Percentiles rank a stretch among this genome's conserved stretches.
Conservation (phyloP, 805 yeast genomes). For the Yarrowia deformans region DNA sequence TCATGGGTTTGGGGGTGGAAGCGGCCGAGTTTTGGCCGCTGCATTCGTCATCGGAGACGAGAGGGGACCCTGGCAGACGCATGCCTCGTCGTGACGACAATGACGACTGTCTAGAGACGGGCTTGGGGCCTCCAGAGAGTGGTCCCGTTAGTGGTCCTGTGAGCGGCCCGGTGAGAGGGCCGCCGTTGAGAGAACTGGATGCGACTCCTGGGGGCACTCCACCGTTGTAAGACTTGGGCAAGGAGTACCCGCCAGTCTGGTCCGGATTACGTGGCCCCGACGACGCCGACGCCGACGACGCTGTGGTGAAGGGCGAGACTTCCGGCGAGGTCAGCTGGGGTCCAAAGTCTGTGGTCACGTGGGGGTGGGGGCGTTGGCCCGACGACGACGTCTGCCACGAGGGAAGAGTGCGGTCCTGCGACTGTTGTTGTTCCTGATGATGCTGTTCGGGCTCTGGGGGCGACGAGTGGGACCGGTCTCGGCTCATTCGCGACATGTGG, state of each 20-base stretch:
- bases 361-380: slow-evolving; percentile 44
- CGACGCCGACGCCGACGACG: slow-evolving; percentile 39
- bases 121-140: slow-evolving; percentile 40
- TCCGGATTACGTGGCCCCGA: slow-evolving; percentile 2
- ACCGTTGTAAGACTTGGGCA: slow-evolving; percentile 42
- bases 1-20: slow-evolving; percentile 47
- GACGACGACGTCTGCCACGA: slow-evolving; percentile 33
- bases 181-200: slow-evolving; percentile 16
- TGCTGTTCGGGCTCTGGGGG: slow-evolving; percentile 42
- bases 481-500: slow-evolving; percentile 75
- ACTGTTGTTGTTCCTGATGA: slow-evolving; percentile 40
- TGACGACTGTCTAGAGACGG: slow-evolving; percentile 46
- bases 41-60: slow-evolving; percentile 40
- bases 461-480: slow-evolving; percentile 48
- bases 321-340: slow-evolving; percentile 41
- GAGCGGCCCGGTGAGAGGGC: slow-evolving; percentile 25
- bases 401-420: slow-evolving; percentile 40
- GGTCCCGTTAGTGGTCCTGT: slow-evolving; percentile 25
- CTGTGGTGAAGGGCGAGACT: slow-evolving; percentile 42
- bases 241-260: neutral
- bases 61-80: slow-evolving; percentile 43
- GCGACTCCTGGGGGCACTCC: slow-evolving; percentile 41
- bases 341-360: slow-evolving; percentile 44
- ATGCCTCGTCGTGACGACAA: slow-evolving; percentile 53
- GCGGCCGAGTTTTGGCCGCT: slow-evolving; percentile 47